A percentile compares a stretch with the other conserved stretches of the same genome.
Conservation (phyloP, 345 rosid genomes). For the Euphorbia lathyris region DNA sequence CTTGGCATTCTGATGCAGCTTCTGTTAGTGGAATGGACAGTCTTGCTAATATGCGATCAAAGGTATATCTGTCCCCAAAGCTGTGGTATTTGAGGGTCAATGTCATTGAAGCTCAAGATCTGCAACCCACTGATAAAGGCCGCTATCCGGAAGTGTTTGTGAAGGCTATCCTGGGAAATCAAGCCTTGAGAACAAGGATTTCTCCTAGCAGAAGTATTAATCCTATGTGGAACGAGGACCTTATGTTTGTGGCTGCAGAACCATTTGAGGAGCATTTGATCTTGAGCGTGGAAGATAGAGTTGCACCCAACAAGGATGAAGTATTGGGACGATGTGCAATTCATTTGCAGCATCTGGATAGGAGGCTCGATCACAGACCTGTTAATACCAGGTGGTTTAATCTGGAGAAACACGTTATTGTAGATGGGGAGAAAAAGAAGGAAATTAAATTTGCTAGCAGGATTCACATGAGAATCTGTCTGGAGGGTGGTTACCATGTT, state of each 20-base stretch:
- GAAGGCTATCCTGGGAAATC: slow-evolving; percentile 59
- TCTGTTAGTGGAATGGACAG: slow-evolving; percentile 56
- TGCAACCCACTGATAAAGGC: slow-evolving; percentile 61
- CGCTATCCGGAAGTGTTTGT: slow-evolving; percentile 60
- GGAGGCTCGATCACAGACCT: slow-evolving; percentile 53
- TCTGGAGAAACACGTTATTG: slow-evolving; percentile 49
- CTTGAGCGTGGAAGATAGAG: slow-evolving; percentile 65
- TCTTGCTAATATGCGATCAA: slow-evolving; percentile 67
- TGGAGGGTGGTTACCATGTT: slow-evolving; percentile 96
- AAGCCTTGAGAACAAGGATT: slow-evolving; percentile 51
- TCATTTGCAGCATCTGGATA: slow-evolving; percentile 45
- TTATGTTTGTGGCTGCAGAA: slow-evolving; percentile 90
- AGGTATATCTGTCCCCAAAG: slow-evolving; percentile 93
- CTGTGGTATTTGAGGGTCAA: slow-evolving; percentile 74
- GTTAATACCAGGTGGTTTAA: slow-evolving; percentile 75
- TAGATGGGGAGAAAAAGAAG: slow-evolving; percentile 61
- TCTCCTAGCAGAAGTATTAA: slow-evolving; percentile 45
- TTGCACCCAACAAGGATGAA: slow-evolving; percentile 75
- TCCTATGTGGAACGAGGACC: slow-evolving; percentile 81
- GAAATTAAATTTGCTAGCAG: slow-evolving; percentile 86
- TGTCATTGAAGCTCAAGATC: slow-evolving; percentile 82
- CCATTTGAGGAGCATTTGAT: slow-evolving; percentile 78
- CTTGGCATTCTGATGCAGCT: slow-evolving; percentile 99
- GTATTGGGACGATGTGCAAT: slow-evolving; percentile 53
- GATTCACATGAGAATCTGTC: slow-evolving; percentile 53